Base-by-base conservation (phyloP, 176 grass and related monocot genomes). In the Cenchrus fungigraminus region DNA sequence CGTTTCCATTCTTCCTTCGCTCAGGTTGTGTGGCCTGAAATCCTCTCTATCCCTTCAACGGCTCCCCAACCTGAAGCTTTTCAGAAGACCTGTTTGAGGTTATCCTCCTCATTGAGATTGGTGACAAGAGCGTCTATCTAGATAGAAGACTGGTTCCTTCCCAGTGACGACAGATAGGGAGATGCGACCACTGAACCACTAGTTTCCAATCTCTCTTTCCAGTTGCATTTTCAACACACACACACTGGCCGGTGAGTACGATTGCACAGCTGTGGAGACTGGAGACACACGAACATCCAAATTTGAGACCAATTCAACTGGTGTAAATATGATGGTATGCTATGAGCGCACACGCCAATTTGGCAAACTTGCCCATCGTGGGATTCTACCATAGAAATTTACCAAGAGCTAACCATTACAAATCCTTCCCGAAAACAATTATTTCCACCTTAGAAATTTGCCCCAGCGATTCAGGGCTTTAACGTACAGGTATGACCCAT, bases 1-100 rank as follows among this genome's bases (percentile, higher is more conserved):
- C 25, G 74, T 76, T 76, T 74, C 67, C 88, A 90, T 90, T n/a
- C 66, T 83, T 78, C 15, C 79, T 64, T 50, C 12, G 55, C 71
- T 81, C 37, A 49, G 52, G 54, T 6, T 74, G 74, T 83, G 79
- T 83, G 84, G 84, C 22, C 49, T 79, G 20, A 79, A 86, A 86
- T 44, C 58, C 73, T 78, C 7, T 16, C 6, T 80, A 74, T 65
- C 88, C n/a, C 19, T 83, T n/a, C 56, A 67, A 80, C 12, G 34
- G 73, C 49, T 71, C 37, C 17, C 0, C 51, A 62, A 12, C n/a
- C 53, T 54, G 78, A 56, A 71, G 20, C 57, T 14, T 37, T 46
- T 81, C 54, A 14, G 16, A 51, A 51, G 14, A 10, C 20, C 15
- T 22, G 50, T 25, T 72, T 4, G 11, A 47, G 42, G 4, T 78